These are phyloP conservation scores for Debaryomyces sp. DNA, from an alignment of 1,139 yeast genomes.

Conservation along the genomic window DNA sequence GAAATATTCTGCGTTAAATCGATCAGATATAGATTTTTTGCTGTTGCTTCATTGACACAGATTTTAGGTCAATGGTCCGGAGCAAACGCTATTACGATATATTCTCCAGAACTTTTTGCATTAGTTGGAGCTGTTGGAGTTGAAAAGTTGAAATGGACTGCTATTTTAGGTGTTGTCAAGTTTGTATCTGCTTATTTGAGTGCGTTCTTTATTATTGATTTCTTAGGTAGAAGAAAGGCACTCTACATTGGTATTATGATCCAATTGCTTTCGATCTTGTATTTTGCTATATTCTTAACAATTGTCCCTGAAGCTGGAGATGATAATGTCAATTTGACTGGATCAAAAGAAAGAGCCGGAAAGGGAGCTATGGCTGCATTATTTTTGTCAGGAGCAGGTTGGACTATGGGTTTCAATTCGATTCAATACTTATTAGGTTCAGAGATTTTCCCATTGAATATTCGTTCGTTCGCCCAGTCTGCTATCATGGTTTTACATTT, in stretches of 20 bases:
- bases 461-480: constrained; percentile 57
- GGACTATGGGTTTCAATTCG: constrained; percentile 66
- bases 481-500: constrained; percentile 61
- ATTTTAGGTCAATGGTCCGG: constrained; percentile 66
- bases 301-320: constrained; percentile 50
- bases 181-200: constrained; percentile 44
- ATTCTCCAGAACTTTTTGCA: constrained; percentile 57
- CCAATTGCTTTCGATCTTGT: constrained; percentile 32
- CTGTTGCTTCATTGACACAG: constrained; percentile 46
- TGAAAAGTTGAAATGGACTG: constrained; percentile 47
- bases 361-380: constrained; percentile 56
- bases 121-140: constrained; percentile 48
- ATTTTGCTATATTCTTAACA: constrained; percentile 50
- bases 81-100: constrained; percentile 63
- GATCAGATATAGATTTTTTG: constrained; percentile 48
- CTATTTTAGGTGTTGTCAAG: constrained; percentile 51
- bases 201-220: constrained; percentile 52
- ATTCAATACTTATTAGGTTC: constrained; percentile 61
- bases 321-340: constrained; percentile 26
- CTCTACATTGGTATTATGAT: constrained; percentile 42
- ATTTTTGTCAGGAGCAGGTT: constrained; percentile 57
- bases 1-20: constrained; percentile 40
- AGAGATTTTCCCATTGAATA: constrained; percentile 59
- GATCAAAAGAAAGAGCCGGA: constrained; percentile 40
- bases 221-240: constrained; percentile 47